phyloP scores from a whole-genome alignment of 441 rosid genomes.

The Brassica hybrid region DNA sequence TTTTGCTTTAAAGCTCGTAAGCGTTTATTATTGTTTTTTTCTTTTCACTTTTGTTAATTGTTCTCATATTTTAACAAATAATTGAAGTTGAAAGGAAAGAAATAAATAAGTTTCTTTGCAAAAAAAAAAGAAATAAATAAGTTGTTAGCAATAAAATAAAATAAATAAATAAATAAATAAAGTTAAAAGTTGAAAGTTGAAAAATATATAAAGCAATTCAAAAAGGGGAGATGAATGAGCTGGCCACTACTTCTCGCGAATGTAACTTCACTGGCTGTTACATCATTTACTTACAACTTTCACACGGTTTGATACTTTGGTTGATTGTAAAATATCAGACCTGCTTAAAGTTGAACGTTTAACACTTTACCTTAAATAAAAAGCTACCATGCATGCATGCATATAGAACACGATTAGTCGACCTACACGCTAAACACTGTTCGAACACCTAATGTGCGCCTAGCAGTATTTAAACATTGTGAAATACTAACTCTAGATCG shows the following conservation, averaged over 20 bases:
- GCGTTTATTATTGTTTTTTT: neutral
- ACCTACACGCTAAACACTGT: conserved; percentile 29
- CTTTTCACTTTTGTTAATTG: neutral
- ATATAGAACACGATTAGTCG: neutral
- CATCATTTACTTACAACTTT: conserved; percentile 41
- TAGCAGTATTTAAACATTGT: conserved; percentile 15
- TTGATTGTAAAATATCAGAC: conserved; percentile 29
- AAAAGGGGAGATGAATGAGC: conserved; percentile 40
- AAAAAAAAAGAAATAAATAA: too few relatives aligned
- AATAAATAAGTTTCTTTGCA: too few relatives aligned
- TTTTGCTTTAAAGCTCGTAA: neutral
- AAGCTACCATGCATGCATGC: neutral
- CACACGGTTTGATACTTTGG: conserved; percentile 24
- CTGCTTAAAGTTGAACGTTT: conserved; percentile 12
- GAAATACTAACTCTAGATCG: neutral
- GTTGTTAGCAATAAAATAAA: too few relatives aligned
- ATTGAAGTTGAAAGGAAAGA: conserved; percentile 17
- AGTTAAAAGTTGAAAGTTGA: conserved; percentile 29
- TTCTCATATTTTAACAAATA: conserved; percentile 13
- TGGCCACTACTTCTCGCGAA: conserved; percentile 39
- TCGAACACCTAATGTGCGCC: conserved; percentile 28
- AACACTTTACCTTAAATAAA: neutral
- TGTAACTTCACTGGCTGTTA: conserved; percentile 44
- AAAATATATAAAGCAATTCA: conserved; percentile 27
- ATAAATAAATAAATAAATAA: neutral